Base-by-base conservation (phyloP, 495 filamentous ascomycete species). In the Glarea lozoyensis region DNA sequence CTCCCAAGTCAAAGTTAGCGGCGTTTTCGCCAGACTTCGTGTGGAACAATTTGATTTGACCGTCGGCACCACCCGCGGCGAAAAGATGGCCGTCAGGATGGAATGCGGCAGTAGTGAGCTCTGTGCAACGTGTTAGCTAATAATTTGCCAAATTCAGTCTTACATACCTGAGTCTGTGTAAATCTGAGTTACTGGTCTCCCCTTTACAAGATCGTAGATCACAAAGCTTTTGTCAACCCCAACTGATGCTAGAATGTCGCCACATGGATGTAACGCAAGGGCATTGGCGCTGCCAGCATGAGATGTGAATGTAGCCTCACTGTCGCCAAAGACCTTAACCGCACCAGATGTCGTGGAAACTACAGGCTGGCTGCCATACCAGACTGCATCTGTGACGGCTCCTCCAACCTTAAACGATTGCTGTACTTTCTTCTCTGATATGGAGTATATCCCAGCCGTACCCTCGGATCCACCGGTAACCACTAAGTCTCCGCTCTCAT, bases 21-120 rank as follows among this genome's bases (percentile, higher is more conserved):
- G 82, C 86, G 48, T 72, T 70, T 39, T 73, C 63, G 10, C 83
- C 79, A 2, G 76, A 79, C 57, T 82, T 87, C 37, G 86, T 77
- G 53, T 94, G 81, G 60, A 85, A 97, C 41, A 97, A 69, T 50
- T 86, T 83, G 63, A 96, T 84, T 31, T 84, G 75, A 19, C 84
- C 85, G 34, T 81, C 72, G 17, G 68, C 64, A 11, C 79, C 81
- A 48, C 92, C 92, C 23, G 84, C 80, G 12, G 84, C 88, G 51
- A 97, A 75, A n/a, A 98, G 72, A 53, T 94, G 84, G 23, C 92
- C 92, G 62, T 98, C 92, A 5, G 93, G 92, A 61, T 98, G 92
- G 71, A 97, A 96, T 31, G 79, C 73, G 43, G 80, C 84, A 34
- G 82, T 73, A 6, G 84, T 80, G 16, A 96, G 65, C 47, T 77